Evolutionary conservation across 192 early-diverging fungal genomes (phyloP), one percentile per base, ranked within the genome.

Genomic region (Coemansia sp.): DNA sequence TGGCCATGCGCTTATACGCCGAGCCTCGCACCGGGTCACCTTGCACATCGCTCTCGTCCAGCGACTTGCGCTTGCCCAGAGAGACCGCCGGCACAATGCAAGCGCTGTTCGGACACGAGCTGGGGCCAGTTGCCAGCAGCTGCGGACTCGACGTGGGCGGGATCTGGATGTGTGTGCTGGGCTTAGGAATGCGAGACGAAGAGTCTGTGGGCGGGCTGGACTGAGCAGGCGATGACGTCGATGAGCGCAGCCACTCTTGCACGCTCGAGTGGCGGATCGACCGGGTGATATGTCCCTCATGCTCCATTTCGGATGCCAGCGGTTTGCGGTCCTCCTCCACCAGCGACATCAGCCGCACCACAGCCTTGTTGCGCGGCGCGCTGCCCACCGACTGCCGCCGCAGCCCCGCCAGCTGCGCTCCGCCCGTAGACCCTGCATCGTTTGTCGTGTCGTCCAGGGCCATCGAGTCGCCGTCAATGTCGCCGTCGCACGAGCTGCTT

Each of bases 271-370:
- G 77, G 57, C 77, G 72, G 32, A 80, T 80, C 3, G 68, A 60
- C 17, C 77, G 35, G 8, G 77, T 80, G 29, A 80, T 80, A n/a
- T 80, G 72, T 24, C 72, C 65, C 72, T 80, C 77, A 29, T 80
- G 77, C 58, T 74, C 77, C 72, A 80, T 80, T 54, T 80, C 77
- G 8, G 77, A 63, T 11, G 77, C 77, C 67, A 74, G 65, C 58
- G 72, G 64, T 68, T 58, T 64, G 38, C 39, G 59, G 56, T 80
- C 77, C 58, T 71, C 77, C 43, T 80, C 77, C 0, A 80, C 77
- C 51, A 80, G 54, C 38, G 72, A 74, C 57, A 64, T 56, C 43
- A 80, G 62, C 62, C 77, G 58, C 68, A 70, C 61, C 37, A 80
- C 69, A 12, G 77, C 77, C 72, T 73, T 80, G 68, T 80, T 80